phyloP scores from a whole-genome alignment of 257 asterid genomes.

The Solanum dulcamara region DNA sequence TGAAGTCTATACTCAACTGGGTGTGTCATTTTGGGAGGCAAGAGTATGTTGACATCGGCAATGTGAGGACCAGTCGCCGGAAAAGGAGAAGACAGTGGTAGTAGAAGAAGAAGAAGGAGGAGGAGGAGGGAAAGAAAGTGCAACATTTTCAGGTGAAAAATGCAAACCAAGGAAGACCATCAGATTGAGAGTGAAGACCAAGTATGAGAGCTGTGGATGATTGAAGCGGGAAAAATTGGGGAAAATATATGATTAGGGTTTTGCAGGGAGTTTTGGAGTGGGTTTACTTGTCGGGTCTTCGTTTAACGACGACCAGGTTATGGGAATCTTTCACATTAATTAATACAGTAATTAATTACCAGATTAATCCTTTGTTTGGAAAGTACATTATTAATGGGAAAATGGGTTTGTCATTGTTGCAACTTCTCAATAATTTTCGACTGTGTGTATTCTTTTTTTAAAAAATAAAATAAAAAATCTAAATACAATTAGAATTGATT shows the following conservation, averaged over 20 bases:
- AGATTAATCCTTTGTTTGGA: neutral
- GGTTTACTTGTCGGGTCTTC: neutral
- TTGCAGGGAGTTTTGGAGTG: neutral
- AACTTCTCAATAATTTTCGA: too few species aligned
- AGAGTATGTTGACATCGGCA: slow-evolving; percentile 76
- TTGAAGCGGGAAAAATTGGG: neutral
- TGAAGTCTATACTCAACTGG: slow-evolving; percentile 87
- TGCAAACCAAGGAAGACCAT: neutral
- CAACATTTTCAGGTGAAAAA: neutral
- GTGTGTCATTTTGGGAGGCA: slow-evolving; percentile 89
- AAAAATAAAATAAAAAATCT: too few species aligned
- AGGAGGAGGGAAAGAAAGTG: neutral
- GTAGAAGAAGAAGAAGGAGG: neutral
- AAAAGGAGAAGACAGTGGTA: neutral
- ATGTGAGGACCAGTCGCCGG: slow-evolving; percentile 66
- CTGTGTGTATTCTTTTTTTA: too few species aligned
- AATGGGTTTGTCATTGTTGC: too few species aligned
- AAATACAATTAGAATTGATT: too few species aligned
- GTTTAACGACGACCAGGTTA: neutral
- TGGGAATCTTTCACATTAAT: neutral
- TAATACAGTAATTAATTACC: neutral
- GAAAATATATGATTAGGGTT: neutral
- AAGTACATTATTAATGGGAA: neutral
- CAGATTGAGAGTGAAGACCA: neutral
- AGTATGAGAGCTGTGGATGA: neutral